Evolutionary conservation across 139 green algal genomes (phyloP), one percentile per base, ranked within the genome.

Genomic region (Chlorella sp.): DNA sequence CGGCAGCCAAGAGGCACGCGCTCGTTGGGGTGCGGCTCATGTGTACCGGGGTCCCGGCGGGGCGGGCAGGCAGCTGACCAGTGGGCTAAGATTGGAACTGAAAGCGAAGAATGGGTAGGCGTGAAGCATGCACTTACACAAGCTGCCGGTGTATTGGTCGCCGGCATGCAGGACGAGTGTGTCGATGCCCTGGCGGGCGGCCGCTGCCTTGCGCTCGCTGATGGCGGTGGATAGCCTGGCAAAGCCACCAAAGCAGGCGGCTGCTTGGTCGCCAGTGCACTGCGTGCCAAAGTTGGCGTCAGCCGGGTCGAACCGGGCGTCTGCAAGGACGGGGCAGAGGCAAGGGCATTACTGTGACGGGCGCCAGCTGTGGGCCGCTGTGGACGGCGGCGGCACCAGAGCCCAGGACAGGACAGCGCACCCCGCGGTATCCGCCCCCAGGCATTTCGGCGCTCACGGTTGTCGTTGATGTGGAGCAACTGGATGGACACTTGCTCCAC

Each of bases 211-310:
- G 19, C n/a, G n/a, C 53, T 86, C 21, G 22, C 21, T 42, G 19
- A 86, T 40, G 5, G 81, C 81, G n/a, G 81, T 76, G 57, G 81
- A 36, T 57, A 86, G 53, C 18, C 81, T n/a, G 57, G 81, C 57
- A 19, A 73, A 22, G 53, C 81, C 81, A 21, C 81, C 81, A 19
- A 86, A 86, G 57, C 81, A 86, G 19, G 48, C 32, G 48, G 42
- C 42, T 7, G 79, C 53, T 0, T 30, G 28, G 32, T 39, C 42
- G 11, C 53, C 42, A 16, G 32, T 18, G 48, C 79, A 85, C 42
- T 64, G 42, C 3, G 78, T 85, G 79, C 79, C 79, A 68, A 85
- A 85, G 16, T 61, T 85, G 14, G n/a, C 79, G 48, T 85, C 79
- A 14, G 42, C 32, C 0, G 79, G 79, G 9, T 85, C 79, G 4